Evolutionary conservation across 768 basidiomycete genomes (phyloP), one percentile per base, ranked within the genome.

Genomic region (Rhodotorula babjevae): DNA sequence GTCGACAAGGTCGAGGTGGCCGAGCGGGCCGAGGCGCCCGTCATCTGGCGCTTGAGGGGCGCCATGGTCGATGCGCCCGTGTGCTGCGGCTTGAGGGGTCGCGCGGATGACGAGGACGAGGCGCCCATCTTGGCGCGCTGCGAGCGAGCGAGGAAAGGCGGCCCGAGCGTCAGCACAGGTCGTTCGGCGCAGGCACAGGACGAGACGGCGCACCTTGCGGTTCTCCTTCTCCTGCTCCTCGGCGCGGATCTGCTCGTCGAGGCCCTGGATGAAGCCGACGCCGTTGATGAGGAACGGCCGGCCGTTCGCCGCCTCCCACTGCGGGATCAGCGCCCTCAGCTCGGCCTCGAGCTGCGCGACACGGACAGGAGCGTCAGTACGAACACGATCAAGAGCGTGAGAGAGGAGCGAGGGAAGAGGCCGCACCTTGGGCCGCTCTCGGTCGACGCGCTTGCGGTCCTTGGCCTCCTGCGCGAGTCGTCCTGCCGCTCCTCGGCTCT

Each of bases 391-490:
- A 2, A 15, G 8, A 15, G 18, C 12, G 7, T 7, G 47, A 36
- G 27, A 23, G 50, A 52, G 33, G 19, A 42, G n/a, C 33, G 1
- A 12, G 27, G 52, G 31, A 7, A 1, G 10, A 2, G 6, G 31
- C 82, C 88, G 73, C 79, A 96, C 95, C 79, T 90, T 86, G 40
- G 95, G 95, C 79, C 96, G 97, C 82, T 95, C 90, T 80, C 91
- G 90, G 68, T 85, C 85, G 23, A 99, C 93, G 42, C 94, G 85
- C 81, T 97, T 98, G 65, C 95, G 85, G 89, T 95, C 92, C 85
- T 96, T 96, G 83, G 97, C 95, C 81, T 99, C 95, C 70, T 92
- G 86, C 64, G 97, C 82, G 49, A 99, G 81, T 29, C 92, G 84
- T 90, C 83, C 93, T 90, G 59, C 79, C 69, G 67, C 92, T 85